phyloP scores from a whole-genome alignment of 257 asterid species.

The Capsicum baccatum region DNA sequence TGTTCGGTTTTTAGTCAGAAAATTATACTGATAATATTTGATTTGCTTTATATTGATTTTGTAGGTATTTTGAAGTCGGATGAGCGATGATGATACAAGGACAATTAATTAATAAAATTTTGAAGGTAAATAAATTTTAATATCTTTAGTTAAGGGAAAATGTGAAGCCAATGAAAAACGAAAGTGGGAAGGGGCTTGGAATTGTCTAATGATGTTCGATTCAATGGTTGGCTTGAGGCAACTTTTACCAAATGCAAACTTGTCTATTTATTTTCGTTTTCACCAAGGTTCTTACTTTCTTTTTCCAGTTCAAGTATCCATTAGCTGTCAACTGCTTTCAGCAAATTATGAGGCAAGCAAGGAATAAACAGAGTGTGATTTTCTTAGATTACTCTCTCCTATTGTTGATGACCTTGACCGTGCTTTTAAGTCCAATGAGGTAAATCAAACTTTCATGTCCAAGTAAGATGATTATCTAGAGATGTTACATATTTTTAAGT shows the following conservation, averaged over 20 bases:
- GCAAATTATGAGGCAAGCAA: conserved; percentile 53
- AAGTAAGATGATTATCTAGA: neutral
- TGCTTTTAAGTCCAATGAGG: conserved; percentile 17
- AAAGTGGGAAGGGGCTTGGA: no score
- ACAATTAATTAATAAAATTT: no score
- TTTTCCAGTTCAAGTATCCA: conserved; percentile 51
- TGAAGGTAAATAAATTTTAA: no score
- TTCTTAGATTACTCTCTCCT: conserved; percentile 94
- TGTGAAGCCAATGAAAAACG: no score
- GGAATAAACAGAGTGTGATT: conserved; percentile 61
- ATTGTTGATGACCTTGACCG: conserved; percentile 89
- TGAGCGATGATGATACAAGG: no score
- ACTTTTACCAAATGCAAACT: neutral
- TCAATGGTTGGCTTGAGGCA: conserved; percentile 89
- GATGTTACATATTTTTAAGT: neutral
- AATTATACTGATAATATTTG: no score
- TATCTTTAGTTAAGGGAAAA: no score
- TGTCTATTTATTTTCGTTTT: neutral
- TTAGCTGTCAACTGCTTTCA: conserved; percentile 74
- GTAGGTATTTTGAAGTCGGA: no score
- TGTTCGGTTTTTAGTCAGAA: no score
- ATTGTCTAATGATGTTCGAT: conserved; percentile 59
- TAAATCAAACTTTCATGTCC: neutral
- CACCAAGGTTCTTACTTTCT: neutral
- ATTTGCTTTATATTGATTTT: no score